Evolutionary conservation across 345 rosid species (phyloP).

Genomic region (Aquilaria sinensis): DNA sequence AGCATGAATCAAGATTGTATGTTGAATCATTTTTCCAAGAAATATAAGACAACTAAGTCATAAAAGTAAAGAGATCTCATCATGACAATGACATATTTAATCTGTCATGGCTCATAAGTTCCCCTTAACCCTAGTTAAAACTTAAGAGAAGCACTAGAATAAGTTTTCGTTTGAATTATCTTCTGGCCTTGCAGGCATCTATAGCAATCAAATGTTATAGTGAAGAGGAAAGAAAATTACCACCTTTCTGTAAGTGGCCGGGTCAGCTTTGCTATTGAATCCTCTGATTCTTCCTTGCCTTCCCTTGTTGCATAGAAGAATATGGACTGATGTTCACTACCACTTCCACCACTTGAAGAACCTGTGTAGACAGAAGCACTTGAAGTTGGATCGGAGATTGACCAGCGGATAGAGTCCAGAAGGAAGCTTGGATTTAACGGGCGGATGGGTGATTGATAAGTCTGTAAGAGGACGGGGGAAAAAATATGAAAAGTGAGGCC

Average conservation of each 20-base stretch:
- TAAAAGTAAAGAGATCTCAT: too few species aligned
- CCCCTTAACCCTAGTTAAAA: too few species aligned
- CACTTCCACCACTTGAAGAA: slow-evolving; percentile 43
- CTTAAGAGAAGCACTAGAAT: not conserved
- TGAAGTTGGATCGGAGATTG: slow-evolving; percentile 78
- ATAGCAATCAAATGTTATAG: not conserved
- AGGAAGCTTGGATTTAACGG: slow-evolving; percentile 76
- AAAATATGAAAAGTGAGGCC: slow-evolving; percentile 4
- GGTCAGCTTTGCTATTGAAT: slow-evolving; percentile 70
- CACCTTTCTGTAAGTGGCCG: slow-evolving; percentile 81
- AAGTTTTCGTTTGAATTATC: not conserved
- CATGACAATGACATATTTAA: too few species aligned
- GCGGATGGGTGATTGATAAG: slow-evolving; percentile 78
- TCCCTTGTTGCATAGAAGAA: slow-evolving; percentile 49
- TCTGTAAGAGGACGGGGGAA: slow-evolving; percentile 32
- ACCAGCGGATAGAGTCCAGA: slow-evolving; percentile 91
- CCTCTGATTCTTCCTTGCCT: slow-evolving; percentile 46
- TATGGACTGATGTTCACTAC: slow-evolving; percentile 37
- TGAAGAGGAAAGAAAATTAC: not conserved
- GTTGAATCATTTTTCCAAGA: too few species aligned
- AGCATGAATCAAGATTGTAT: too few species aligned
- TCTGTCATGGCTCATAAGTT: too few species aligned
- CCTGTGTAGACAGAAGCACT: slow-evolving; percentile 68
- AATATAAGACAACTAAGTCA: too few species aligned
- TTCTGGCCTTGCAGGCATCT: not conserved